Evolutionary conservation across 768 basidiomycete genomes (phyloP).

Genomic region (Tricholoma sp.): DNA sequence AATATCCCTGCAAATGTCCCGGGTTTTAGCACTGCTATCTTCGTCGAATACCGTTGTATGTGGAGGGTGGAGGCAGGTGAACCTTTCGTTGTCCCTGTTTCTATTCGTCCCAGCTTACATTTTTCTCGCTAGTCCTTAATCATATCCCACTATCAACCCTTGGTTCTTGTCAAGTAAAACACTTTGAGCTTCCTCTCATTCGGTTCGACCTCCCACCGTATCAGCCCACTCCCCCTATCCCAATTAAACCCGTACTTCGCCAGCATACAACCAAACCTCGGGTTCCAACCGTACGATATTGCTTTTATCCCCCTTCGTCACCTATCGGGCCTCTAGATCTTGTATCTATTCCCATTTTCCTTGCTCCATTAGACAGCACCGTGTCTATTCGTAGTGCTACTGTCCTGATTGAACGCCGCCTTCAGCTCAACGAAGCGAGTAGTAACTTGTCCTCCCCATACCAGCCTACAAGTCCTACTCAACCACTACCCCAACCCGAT

Average conservation of each 20-base stretch:
- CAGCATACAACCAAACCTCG: constrained; percentile 49
- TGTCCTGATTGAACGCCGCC: constrained; percentile 67
- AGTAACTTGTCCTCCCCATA: constrained; percentile 17
- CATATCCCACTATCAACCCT: constrained; percentile 63
- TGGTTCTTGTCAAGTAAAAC: constrained; percentile 62
- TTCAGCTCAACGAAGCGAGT: constrained; percentile 46
- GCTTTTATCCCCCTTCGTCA: constrained; percentile 45
- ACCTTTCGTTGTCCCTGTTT: constrained; percentile 18
- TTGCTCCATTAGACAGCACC: constrained; percentile 54
- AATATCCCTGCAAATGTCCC: constrained; percentile 55
- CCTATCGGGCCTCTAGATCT: constrained; percentile 73
- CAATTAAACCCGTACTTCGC: constrained; percentile 31
- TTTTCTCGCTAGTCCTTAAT: constrained; percentile 47
- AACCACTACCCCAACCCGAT: constrained; percentile 13
- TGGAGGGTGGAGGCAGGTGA: constrained; percentile 83
- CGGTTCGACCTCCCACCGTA: constrained; percentile 59
- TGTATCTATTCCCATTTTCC: constrained; percentile 57
- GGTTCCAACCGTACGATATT: constrained; percentile 56
- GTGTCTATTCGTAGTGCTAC: constrained; percentile 59
- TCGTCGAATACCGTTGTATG: constrained; percentile 72
- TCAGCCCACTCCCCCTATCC: constrained; percentile 31
- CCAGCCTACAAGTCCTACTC: constrained; percentile 17
- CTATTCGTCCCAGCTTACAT: constrained; percentile 5
- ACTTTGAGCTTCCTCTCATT: constrained; percentile 67
- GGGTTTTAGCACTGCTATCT: constrained; percentile 67